Evolutionary conservation across 345 rosid species (phyloP), one percentile per base, ranked within the genome.

Genomic region (Eucalyptus urophylla): DNA sequence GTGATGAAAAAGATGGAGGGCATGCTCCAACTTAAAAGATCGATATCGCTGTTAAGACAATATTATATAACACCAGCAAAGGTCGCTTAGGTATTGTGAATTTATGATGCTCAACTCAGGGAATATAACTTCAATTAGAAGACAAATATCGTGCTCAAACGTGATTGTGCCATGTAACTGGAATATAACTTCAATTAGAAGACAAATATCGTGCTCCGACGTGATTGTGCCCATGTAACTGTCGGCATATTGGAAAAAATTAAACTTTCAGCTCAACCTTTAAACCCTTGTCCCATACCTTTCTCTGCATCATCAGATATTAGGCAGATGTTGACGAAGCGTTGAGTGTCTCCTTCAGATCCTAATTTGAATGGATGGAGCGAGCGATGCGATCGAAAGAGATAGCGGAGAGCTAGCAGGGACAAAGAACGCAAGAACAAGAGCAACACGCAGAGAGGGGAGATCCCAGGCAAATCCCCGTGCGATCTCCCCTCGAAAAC

Each of bases 381-480:
- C 83, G 83, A 37, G 83, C 6, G 47, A 76, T 76, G 83, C 83
- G 47, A 76, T 19, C 83, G 43, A 76, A 37, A 76, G 83, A 76
- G 27, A 19, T 37, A 37, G 83, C 14, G 14, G 45, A 76, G 83
- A 76, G 83, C 47, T 3, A 40, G 83, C 47, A 11, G 83, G 43
- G 27, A 40, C 45, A 19, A 37, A 5, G 45, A 27, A 33, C 24
- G 80, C 80, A 67, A 67, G 40, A 67, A 67, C 80, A 33, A 69
- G 31, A 69, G 43, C 24, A 37, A 37, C 27, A 76, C 83, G 37
- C 40, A 21, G 86, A 45, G 96, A 94, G 94, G 90, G 92, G 95
- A 95, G 97, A 96, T 90, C 98, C 97, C 95, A 95, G 96, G 95
- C 92, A 93, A 93, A 94, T 10, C 90, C 95, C 95, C 95, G 94